These are phyloP conservation scores for Chalciporus piperatus DNA, from an alignment of 768 basidiomycete species.

Conservation along the genomic window DNA sequence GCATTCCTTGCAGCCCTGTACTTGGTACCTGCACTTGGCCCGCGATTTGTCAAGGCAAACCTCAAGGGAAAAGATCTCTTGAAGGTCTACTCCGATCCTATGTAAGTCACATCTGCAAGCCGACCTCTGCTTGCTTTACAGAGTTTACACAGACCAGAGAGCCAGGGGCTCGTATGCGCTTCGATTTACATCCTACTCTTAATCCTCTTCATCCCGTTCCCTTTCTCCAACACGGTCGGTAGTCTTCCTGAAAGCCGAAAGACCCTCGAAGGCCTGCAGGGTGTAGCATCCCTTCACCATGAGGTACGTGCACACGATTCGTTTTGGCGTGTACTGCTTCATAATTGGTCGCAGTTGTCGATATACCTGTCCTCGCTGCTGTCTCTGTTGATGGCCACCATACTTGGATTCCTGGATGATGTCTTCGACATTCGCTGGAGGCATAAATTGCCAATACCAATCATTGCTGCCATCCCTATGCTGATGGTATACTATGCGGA, in stretches of 20 bases:
- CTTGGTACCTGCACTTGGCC: constrained; percentile 80
- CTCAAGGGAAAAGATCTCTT: constrained; percentile 85
- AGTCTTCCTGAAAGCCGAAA: constrained; percentile 42
- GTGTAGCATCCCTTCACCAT: constrained; percentile 64
- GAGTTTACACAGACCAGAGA: constrained; percentile 76
- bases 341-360: constrained; percentile 55
- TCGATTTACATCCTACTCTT: constrained; percentile 83
- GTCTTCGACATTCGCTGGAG: constrained; percentile 98
- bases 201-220: constrained; percentile 93
- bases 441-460: constrained; percentile 94
- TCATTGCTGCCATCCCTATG: constrained; percentile 92
- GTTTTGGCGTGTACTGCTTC: not conserved
- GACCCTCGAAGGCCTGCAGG: constrained; percentile 43
- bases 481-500: constrained; percentile 97
- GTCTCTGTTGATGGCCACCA: constrained; percentile 87
- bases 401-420: constrained; percentile 96
- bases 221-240: constrained; percentile 74
- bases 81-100: constrained; percentile 71
- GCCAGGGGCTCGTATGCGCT: constrained; percentile 88
- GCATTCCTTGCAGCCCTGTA: constrained; percentile 76
- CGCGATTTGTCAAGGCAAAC: constrained; percentile 75
- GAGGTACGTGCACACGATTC: constrained; percentile 49
- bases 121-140: not conserved
- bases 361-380: constrained; percentile 91
- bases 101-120: constrained; percentile 43